Evolutionary conservation across 83 land plant species (phyloP).

Genomic region (Diphasiastrum complanatum): DNA sequence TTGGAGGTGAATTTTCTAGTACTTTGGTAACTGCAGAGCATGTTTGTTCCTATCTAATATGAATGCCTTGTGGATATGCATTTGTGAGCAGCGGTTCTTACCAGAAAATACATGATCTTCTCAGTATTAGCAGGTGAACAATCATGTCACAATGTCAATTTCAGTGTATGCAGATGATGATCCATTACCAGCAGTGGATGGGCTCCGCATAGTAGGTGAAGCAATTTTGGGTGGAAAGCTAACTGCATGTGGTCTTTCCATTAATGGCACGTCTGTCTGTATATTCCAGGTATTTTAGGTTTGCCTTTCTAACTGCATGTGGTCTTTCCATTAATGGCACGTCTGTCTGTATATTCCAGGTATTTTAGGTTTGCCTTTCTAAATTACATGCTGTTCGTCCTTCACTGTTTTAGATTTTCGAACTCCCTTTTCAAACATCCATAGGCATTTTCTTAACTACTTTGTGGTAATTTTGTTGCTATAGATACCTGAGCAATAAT

Average conservation of each 20-base stretch:
- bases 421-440: not conserved
- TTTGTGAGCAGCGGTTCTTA: too few species aligned
- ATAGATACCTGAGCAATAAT: too few species aligned
- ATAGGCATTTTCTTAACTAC: not conserved
- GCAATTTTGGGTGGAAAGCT: slow-evolving; percentile 70
- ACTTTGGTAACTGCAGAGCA: too few species aligned
- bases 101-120: too few species aligned
- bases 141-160: not conserved
- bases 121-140: too few species aligned
- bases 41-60: too few species aligned
- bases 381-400: not conserved
- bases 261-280: slow-evolving; percentile 86
- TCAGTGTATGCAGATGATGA: slow-evolving; percentile 61
- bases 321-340: slow-evolving; percentile 25
- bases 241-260: slow-evolving; percentile 76
- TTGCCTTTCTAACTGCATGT: not conserved
- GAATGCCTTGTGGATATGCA: too few species aligned
- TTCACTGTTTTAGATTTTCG: not conserved
- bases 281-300: slow-evolving; percentile 61
- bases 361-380: slow-evolving; percentile 7
- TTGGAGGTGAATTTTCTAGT: too few species aligned
- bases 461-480: not conserved
- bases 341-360: slow-evolving; percentile 85
- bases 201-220: slow-evolving; percentile 77
- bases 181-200: slow-evolving; percentile 77